phyloP scores from a whole-genome alignment of 1,139 yeast species.

The Sugiyamaella neomexicana region DNA sequence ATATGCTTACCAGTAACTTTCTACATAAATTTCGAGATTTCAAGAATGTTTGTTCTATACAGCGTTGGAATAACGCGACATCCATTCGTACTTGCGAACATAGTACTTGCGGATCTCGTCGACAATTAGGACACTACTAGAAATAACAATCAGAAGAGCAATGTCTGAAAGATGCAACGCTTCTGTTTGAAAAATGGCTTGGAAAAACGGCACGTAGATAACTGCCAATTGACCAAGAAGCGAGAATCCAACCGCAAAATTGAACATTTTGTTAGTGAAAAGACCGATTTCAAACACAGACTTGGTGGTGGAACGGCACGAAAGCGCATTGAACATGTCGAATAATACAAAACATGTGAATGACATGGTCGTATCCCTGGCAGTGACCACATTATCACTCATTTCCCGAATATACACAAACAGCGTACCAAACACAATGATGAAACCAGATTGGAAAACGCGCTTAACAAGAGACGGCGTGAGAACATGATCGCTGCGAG shows the following conservation, averaged over 20 bases:
- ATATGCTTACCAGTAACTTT: constrained; percentile 11
- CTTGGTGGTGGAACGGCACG: constrained; percentile 85
- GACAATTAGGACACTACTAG: constrained; percentile 79
- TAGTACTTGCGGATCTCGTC: constrained; percentile 76
- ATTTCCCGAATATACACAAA: constrained; percentile 82
- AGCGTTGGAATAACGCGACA: constrained; percentile 27
- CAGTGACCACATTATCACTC: constrained; percentile 76
- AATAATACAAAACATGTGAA: constrained; percentile 93
- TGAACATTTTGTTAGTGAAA: constrained; percentile 81
- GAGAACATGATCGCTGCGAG: constrained; percentile 77
- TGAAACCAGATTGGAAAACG: constrained; percentile 68
- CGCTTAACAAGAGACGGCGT: constrained; percentile 67
- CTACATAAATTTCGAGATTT: constrained; percentile 7
- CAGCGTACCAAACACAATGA: constrained; percentile 76
- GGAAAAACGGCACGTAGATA: constrained; percentile 89
- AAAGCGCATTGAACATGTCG: constrained; percentile 93
- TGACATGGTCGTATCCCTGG: constrained; percentile 98
- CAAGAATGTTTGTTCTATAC: constrained; percentile 13
- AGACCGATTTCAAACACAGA: constrained; percentile 77
- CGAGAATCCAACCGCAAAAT: constrained; percentile 88
- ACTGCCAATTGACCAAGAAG: constrained; percentile 91
- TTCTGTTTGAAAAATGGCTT: constrained; percentile 89
- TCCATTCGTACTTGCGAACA: constrained; percentile 29
- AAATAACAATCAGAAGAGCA: constrained; percentile 56
- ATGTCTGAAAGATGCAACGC: constrained; percentile 72